Evolutionary conservation across 2,329 filamentous ascomycete genomes (phyloP).

Genomic region (Salinomyces thailandicus): DNA sequence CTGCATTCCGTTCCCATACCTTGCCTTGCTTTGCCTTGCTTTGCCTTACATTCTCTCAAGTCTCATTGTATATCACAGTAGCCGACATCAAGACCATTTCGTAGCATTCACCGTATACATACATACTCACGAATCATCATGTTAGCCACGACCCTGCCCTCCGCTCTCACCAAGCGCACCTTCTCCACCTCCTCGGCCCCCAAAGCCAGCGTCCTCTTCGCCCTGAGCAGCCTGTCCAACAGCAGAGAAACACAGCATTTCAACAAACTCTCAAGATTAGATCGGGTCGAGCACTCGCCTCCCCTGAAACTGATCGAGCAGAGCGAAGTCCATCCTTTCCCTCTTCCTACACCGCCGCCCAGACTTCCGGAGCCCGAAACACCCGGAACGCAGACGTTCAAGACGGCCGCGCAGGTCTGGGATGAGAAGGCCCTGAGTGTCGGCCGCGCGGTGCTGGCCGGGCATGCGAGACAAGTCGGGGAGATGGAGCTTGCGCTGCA

Average conservation of each 20-base stretch:
- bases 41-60: too few relatives aligned
- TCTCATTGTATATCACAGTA: too few relatives aligned
- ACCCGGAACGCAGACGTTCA: not conserved
- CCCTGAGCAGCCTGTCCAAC: conserved; percentile 21
- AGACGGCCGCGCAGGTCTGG: conserved; percentile 6
- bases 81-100: too few relatives aligned
- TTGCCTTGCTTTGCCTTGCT: too few relatives aligned
- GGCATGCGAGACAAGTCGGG: conserved; percentile 9
- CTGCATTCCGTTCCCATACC: too few relatives aligned
- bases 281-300: conserved; percentile 22
- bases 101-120: too few relatives aligned
- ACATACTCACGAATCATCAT: too few relatives aligned
- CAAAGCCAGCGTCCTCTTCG: conserved; percentile 19
- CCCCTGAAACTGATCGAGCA: conserved; percentile 22
- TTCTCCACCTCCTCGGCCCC: conserved; percentile 13
- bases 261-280: conserved; percentile 20
- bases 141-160: not conserved
- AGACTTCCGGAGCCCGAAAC: not conserved
- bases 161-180: conserved; percentile 2
- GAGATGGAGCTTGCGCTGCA: conserved; percentile 7
- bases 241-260: conserved; percentile 24
- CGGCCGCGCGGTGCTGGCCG: conserved; percentile 12
- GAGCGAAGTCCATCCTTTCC: conserved; percentile 20
- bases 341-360: conserved; percentile 6
- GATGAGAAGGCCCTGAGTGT: conserved; percentile 13